These are phyloP conservation scores for Phytophthora pisi DNA, from an alignment of 352 stramenopile species.

Conservation along the genomic window DNA sequence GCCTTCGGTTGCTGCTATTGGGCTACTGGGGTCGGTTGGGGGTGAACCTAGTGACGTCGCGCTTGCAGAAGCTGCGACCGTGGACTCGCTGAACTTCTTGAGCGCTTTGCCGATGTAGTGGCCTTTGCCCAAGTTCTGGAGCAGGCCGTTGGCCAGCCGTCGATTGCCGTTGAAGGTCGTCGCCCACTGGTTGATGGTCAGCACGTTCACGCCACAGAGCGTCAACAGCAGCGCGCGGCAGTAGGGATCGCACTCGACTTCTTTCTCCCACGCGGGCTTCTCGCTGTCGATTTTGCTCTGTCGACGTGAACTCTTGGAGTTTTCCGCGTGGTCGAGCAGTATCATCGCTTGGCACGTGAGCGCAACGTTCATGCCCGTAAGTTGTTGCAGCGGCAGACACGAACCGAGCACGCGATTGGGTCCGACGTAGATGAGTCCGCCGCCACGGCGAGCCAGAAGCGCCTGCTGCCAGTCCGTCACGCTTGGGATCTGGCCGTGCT, in stretches of 20 bases:
- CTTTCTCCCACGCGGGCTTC: slow-evolving; percentile 63
- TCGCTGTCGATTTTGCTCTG: slow-evolving; percentile 90
- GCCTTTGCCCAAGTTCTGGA: slow-evolving; percentile 55
- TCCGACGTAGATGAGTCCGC: slow-evolving; percentile 75
- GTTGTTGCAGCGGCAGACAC: slow-evolving; percentile 37
- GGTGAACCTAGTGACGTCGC: not conserved
- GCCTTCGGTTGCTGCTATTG: not conserved
- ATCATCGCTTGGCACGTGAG: slow-evolving; percentile 74
- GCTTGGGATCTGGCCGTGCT: slow-evolving; percentile 66
- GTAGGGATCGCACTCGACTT: slow-evolving; percentile 70
- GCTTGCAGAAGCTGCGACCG: slow-evolving; percentile 16
- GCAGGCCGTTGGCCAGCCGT: slow-evolving; percentile 53
- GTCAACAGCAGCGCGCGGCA: slow-evolving; percentile 74
- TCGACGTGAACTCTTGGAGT: slow-evolving; percentile 64
- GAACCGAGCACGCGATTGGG: slow-evolving; percentile 71
- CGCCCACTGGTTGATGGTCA: slow-evolving; percentile 85
- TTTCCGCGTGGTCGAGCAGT: slow-evolving; percentile 84
- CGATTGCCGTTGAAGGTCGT: slow-evolving; percentile 83
- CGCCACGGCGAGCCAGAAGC: slow-evolving; percentile 57
- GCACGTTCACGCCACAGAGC: slow-evolving; percentile 72
- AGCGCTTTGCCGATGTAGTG: slow-evolving; percentile 67
- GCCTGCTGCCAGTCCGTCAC: slow-evolving; percentile 73
- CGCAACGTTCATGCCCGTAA: slow-evolving; percentile 75
- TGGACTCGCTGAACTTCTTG: slow-evolving; percentile 56
- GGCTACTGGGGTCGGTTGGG: slow-evolving; percentile 7